A percentile compares a stretch with the other conserved stretches of the same genome.
These are phyloP conservation scores for Wallacemonas collosoma DNA, from an alignment of 208 protist genomes.

Conservation along the genomic window DNA sequence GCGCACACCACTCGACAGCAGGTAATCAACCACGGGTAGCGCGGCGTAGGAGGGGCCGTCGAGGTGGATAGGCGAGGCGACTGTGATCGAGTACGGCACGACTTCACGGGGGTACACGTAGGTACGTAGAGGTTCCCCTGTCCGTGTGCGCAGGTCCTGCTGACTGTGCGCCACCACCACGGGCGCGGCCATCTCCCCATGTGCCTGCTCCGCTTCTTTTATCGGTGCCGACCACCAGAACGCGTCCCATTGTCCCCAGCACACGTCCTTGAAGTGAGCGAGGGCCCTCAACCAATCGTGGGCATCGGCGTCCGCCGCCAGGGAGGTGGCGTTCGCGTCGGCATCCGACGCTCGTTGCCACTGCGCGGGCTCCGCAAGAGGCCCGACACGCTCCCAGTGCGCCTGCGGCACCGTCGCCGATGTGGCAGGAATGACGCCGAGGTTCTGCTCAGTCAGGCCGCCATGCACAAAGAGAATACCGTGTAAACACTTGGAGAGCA, in stretches of 20 bases:
- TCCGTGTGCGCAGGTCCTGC: conserved; percentile 1
- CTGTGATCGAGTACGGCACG: conserved; percentile 65
- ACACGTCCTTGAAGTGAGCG: conserved; percentile 51
- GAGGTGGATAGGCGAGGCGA: conserved; percentile 45
- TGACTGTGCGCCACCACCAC: not conserved
- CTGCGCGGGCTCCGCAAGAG: not conserved
- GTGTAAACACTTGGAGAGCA: conserved; percentile 54
- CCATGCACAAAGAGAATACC: conserved; percentile 89
- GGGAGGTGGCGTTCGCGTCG: too few relatives aligned
- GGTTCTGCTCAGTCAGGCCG: conserved; percentile 58
- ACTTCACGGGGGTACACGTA: conserved; percentile 62
- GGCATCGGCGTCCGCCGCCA: conserved; percentile 2
- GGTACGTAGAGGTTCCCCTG: conserved; percentile 49
- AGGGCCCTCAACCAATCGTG: conserved; percentile 64
- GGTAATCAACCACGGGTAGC: conserved; percentile 58
- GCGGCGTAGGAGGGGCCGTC: conserved; percentile 56
- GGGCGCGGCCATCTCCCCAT: not conserved
- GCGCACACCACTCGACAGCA: conserved; percentile 68
- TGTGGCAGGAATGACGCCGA: conserved; percentile 44
- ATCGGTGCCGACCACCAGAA: conserved; percentile 8
- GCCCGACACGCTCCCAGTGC: conserved; percentile 4
- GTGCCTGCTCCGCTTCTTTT: too few relatives aligned
- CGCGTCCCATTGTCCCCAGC: conserved; percentile 50
- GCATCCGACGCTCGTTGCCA: not conserved
- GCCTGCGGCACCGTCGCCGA: conserved; percentile 9